Evolutionary conservation across 495 filamentous ascomycete species (phyloP), one percentile per base, ranked within the genome.

Genomic region (Chaetomium cochliodes): DNA sequence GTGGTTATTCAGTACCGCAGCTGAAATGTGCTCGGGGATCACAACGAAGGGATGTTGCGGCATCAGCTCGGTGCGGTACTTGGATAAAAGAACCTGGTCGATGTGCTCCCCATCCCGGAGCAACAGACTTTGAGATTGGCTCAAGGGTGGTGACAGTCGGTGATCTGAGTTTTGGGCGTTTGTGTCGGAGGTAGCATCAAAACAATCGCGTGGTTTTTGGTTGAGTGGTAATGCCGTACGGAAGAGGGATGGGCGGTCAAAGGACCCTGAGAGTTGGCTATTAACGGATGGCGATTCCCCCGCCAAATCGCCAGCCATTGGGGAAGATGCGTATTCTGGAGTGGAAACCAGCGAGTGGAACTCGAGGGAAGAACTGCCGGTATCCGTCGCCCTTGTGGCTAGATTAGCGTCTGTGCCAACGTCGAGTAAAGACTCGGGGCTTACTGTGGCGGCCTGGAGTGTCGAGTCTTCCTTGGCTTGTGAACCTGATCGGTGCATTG

Each of bases 41-140:
- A 72, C 51, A 25, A 80, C 76, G 54, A 80, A 80, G 1, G 78
- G 77, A 22, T 72, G 78, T 20, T 67, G 68, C 2, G 74, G 73
- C 62, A 71, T 71, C 44, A 80, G 62, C 41, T 72, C 64, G 22
- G 69, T 64, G 16, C 69, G 67, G 60, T 75, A 80, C 15, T 67
- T 76, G 20, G 72, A 68, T 33, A 79, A 52, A 9, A 77, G 69
- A 7, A 68, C 65, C 30, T 81, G 77, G 33, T 78, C 76, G 3
- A 44, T 23, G 30, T 66, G 58, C 1, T 66, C 58, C 22, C 51
- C 58, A 5, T 51, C 64, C 46, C 57, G 52, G 3, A 61, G 41
- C 0, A 61, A 15, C n/a, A 51, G 22, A 11, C 30, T 6, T 39
- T n/a, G 15, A 20, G 7, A n/a, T 33, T 33, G 51, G 44, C 20